Conservation (phyloP, 352 stramenopile genomes). For the Globisporangium recalcitrans region DNA sequence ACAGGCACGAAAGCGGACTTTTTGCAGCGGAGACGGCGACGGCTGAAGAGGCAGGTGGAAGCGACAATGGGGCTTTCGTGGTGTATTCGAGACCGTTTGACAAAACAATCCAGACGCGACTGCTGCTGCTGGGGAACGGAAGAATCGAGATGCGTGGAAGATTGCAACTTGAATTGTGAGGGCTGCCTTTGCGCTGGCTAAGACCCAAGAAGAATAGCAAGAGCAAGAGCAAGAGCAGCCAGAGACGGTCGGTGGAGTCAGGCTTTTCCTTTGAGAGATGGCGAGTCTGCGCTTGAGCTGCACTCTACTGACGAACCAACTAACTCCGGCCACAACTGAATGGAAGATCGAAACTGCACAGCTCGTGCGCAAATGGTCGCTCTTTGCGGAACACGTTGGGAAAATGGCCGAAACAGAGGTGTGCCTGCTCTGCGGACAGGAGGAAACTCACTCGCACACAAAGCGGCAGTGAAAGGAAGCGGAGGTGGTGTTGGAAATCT, state of each 20-base stretch:
- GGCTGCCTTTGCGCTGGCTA: constrained; percentile 1
- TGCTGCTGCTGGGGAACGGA: constrained; percentile 6
- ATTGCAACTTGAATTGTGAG: constrained; percentile 12
- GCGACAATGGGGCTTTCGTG: background rate
- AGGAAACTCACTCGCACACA: background rate
- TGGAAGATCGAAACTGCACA: constrained; percentile 6
- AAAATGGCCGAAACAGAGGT: constrained; percentile 5
- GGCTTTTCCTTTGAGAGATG: background rate
- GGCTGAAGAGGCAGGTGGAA: background rate
- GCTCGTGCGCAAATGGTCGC: background rate
- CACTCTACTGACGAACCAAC: background rate
- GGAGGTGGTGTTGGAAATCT: background rate
- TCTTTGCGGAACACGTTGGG: constrained; percentile 5
- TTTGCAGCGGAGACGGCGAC: background rate
- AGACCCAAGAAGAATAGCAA: constrained; percentile 1
- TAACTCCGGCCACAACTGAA: constrained; percentile 1
- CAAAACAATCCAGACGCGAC: constrained; percentile 3
- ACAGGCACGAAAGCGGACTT: constrained; percentile 10
- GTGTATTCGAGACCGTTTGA: constrained; percentile 11
- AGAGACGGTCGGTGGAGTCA: background rate
- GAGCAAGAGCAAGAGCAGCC: background rate
- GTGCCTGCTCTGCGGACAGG: background rate
- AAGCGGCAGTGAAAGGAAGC: no score
- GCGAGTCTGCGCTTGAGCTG: background rate
- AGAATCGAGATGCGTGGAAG: constrained; percentile 13